Base-by-base conservation (phyloP, 441 rosid species). In the Pelargonium cotyledonis region DNA sequence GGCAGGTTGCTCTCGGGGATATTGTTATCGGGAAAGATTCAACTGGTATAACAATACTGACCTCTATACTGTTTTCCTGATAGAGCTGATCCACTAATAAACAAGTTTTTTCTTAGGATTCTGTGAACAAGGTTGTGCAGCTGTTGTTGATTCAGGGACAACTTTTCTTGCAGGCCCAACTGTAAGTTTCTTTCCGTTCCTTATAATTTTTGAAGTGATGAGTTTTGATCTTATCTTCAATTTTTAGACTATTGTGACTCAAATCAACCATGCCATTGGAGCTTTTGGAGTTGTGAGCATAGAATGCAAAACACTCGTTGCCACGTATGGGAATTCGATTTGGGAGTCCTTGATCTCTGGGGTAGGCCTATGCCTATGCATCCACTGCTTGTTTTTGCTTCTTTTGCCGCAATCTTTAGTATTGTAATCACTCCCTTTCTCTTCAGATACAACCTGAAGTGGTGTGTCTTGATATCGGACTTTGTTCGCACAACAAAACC, bases 141-240 rank as follows among this genome's bases (percentile, higher is more conserved):
- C 89, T 26, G 70, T 85, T 76, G 75, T 87, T 80, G 92, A 87
- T 74, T 79, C 91, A 1, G 89, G 88, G 57, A 77, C 87, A 65
- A 76, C 89, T 14, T 80, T 84, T 55, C 62, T 85, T 66, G 83
- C 88, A 66, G 89, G 92, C 70, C 92, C 92, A 82, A 81, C 89
- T 74, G 89, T 87, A 85, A 72, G 14, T 53, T 5, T 23, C 71
- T 53, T 71, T 38, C 9, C 31, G 5, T 71, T 40, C 9, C 19
- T 63, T 61, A 35, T 65, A 38, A 58, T 31, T 11, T 60, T 21
- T 21, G 8, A 38, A 38, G 41, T 38, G 8, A 38, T 7, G 38
- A 31, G 6, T 40, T 35, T 63, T 23, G 29, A 8, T 51, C 44
- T 4, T 4, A 63, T 63, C 41, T 68, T 76, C 19, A 64, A 12